phyloP scores from a whole-genome alignment of 2,329 filamentous ascomycete species.

The Tolypocladium amazonense region DNA sequence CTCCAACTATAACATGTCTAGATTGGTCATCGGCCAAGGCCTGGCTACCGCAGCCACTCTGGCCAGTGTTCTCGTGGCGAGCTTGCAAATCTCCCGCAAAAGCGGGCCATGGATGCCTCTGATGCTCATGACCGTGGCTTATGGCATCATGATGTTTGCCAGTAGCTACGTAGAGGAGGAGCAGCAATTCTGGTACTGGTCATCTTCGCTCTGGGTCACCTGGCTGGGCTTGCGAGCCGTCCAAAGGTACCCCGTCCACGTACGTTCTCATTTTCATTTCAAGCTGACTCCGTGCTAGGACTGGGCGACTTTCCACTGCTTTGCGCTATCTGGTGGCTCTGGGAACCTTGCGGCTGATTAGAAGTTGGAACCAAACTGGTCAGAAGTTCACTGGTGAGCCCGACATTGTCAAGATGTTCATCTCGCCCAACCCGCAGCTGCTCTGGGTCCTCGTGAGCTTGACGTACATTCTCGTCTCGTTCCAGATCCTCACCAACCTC shows the following conservation, averaged over 20 bases:
- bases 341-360: slow-evolving; percentile 51
- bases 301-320: slow-evolving; percentile 14
- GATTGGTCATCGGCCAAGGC: slow-evolving; percentile 39
- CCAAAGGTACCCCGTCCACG: slow-evolving; percentile 20
- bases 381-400: slow-evolving; percentile 90
- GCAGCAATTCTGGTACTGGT: slow-evolving; percentile 98
- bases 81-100: slow-evolving; percentile 4
- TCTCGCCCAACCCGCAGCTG: slow-evolving; percentile 50
- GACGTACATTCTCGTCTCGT: slow-evolving; percentile 54
- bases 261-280: neutral
- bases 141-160: slow-evolving; percentile 90
- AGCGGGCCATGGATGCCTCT: slow-evolving; percentile 28
- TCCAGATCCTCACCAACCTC: slow-evolving; percentile 31
- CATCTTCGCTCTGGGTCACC: slow-evolving; percentile 58
- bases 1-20: slow-evolving; percentile 75
- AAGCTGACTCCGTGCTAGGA: slow-evolving; percentile 10
- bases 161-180: slow-evolving; percentile 98
- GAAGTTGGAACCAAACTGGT: slow-evolving; percentile 93
- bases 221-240: slow-evolving; percentile 39
- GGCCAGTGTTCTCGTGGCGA: slow-evolving; percentile 5
- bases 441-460: slow-evolving; percentile 66
- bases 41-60: slow-evolving; percentile 22
- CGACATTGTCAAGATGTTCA: slow-evolving; percentile 68
- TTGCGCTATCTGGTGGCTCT: slow-evolving; percentile 37
- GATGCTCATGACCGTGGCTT: slow-evolving; percentile 43